phyloP scores from a whole-genome alignment of 1,139 yeast genomes.

The Nakaseomyces delphensis region DNA sequence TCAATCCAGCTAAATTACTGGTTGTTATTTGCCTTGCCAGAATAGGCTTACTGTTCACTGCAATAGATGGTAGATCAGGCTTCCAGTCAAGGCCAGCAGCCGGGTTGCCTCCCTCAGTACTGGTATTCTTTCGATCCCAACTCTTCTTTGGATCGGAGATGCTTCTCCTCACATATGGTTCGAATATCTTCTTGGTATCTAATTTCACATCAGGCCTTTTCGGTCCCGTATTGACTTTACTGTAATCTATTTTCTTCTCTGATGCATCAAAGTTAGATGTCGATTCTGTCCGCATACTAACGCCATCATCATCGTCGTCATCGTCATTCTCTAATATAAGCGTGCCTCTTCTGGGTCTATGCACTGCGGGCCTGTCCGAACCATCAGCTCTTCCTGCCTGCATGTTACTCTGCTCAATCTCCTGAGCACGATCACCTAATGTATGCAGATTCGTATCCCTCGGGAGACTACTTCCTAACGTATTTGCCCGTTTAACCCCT shows the following conservation, averaged over 20 bases:
- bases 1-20: slow-evolving; percentile 2
- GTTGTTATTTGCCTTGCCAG: slow-evolving; percentile 4
- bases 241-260: background rate
- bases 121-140: background rate
- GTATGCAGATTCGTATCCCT: background rate
- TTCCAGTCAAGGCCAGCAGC: background rate
- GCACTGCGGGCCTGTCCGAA: background rate
- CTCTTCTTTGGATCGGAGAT: slow-evolving; percentile 3
- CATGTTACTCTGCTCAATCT: background rate
- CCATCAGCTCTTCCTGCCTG: background rate
- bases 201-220: background rate
- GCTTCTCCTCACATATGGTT: slow-evolving; percentile 3
- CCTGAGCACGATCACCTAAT: background rate
- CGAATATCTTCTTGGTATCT: slow-evolving; percentile 5
- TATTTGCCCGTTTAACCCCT: background rate
- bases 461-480: background rate
- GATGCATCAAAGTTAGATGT: background rate
- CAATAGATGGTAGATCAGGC: slow-evolving; percentile 4
- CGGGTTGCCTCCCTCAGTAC: background rate
- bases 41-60: slow-evolving; percentile 8
- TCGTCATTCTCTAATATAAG: background rate
- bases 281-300: background rate
- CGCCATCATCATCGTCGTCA: slow-evolving; percentile 1
- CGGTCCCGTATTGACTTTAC: slow-evolving; percentile 3
- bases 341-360: slow-evolving; percentile 5